These are phyloP conservation scores for Russula foetens DNA, from an alignment of 768 basidiomycete genomes.

Conservation along the genomic window DNA sequence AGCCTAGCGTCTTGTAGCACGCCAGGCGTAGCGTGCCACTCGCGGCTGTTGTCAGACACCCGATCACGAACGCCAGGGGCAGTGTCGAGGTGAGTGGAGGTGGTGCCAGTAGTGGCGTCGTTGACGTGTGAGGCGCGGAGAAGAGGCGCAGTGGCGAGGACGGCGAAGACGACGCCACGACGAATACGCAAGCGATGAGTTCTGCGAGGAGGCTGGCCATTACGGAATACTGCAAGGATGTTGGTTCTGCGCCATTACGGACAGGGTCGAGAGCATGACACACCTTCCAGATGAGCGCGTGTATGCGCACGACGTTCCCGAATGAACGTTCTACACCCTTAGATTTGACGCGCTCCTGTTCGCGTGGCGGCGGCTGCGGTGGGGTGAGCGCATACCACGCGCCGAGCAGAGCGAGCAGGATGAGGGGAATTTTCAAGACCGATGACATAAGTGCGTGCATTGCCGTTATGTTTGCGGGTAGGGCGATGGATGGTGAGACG, in stretches of 20 bases:
- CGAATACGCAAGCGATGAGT: not conserved
- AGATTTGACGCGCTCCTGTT: slow-evolving; percentile 5
- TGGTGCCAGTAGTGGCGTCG: not conserved
- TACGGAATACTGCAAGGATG: slow-evolving; percentile 3
- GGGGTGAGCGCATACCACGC: slow-evolving; percentile 17
- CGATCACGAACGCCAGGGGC: slow-evolving; percentile 7
- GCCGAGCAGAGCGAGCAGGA: not conserved
- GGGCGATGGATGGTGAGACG: not conserved
- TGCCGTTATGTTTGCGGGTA: not conserved
- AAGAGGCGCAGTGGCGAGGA: not conserved
- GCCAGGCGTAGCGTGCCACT: slow-evolving; percentile 9
- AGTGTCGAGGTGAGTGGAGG: not conserved
- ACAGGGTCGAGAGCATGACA: not conserved
- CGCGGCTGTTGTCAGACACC: slow-evolving; percentile 2
- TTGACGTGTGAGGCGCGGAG: not conserved
- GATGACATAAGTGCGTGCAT: slow-evolving; percentile 1
- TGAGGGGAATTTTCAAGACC: slow-evolving; percentile 7
- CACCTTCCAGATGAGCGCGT: slow-evolving; percentile 19
- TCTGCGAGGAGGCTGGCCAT: slow-evolving; percentile 7
- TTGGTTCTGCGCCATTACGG: not conserved
- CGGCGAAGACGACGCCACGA: not conserved
- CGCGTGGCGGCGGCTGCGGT: slow-evolving; percentile 13
- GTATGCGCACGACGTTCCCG: slow-evolving; percentile 13
- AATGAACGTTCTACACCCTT: slow-evolving; percentile 15
- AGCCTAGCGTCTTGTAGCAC: slow-evolving; percentile 17